These are phyloP conservation scores for Suillus tomentosus DNA, from an alignment of 768 basidiomycete species.

Conservation along the genomic window DNA sequence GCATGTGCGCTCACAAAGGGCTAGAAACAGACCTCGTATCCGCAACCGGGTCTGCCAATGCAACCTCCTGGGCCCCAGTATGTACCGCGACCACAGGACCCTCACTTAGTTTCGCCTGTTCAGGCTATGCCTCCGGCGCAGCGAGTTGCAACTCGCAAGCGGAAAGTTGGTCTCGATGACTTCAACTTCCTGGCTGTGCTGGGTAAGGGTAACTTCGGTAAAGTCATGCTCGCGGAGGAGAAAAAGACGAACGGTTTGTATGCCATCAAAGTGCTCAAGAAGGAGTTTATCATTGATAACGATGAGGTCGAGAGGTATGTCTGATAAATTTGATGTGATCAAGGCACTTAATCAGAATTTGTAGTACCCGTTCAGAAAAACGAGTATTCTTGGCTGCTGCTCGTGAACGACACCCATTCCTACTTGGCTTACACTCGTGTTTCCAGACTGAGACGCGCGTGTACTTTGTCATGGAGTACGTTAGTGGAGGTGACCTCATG, in stretches of 20 bases:
- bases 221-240: slow-evolving; percentile 99
- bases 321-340: slow-evolving; percentile 6
- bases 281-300: slow-evolving; percentile 99
- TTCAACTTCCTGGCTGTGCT: slow-evolving; percentile 99
- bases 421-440: slow-evolving; percentile 95
- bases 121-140: slow-evolving; percentile 40
- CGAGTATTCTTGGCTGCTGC: slow-evolving; percentile 98
- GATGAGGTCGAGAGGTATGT: slow-evolving; percentile 97
- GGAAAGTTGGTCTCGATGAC: slow-evolving; percentile 95
- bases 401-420: slow-evolving; percentile 94
- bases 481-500: slow-evolving; percentile 99
- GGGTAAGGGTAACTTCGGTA: slow-evolving; percentile 99
- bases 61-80: slow-evolving; percentile 29
- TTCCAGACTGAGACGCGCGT: slow-evolving; percentile 99
- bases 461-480: slow-evolving; percentile 99
- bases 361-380: slow-evolving; percentile 97
- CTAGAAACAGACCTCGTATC: slow-evolving; percentile 25
- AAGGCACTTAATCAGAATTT: slow-evolving; percentile 11
- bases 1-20: slow-evolving; percentile 12
- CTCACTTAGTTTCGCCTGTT: slow-evolving; percentile 21
- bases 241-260: slow-evolving; percentile 87
- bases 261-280: slow-evolving; percentile 99
- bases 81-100: slow-evolving; percentile 30
- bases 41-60: slow-evolving; percentile 25
- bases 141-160: slow-evolving; percentile 53